Evolutionary conservation across 768 basidiomycete species (phyloP).

Genomic region (Vararia minispora): DNA sequence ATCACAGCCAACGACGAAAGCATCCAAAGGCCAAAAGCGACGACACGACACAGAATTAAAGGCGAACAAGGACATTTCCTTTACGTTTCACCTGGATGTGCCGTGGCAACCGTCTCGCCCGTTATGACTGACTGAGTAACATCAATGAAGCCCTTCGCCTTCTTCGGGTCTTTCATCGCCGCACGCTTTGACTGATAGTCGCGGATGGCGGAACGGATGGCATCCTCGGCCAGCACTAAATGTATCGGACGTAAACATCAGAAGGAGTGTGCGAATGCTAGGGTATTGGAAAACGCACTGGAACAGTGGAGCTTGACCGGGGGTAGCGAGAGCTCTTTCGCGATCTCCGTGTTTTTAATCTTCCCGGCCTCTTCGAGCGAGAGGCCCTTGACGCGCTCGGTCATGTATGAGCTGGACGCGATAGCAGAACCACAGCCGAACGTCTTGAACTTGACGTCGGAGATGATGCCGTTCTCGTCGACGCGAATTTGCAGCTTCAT

Average conservation of each 20-base stretch:
- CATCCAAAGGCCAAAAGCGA: not conserved
- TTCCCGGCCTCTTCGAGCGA: constrained; percentile 88
- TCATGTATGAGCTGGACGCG: constrained; percentile 97
- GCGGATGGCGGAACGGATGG: constrained; percentile 95
- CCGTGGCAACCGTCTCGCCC: constrained; percentile 42
- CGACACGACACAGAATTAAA: not conserved
- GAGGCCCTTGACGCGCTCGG: constrained; percentile 93
- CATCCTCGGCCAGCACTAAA: constrained; percentile 92
- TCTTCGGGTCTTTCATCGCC: constrained; percentile 35
- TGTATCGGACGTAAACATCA: constrained; percentile 12
- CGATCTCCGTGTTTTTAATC: constrained; percentile 99
- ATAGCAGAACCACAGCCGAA: constrained; percentile 99
- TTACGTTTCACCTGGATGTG: constrained; percentile 31
- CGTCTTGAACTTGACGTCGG: constrained; percentile 99
- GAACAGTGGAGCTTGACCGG: constrained; percentile 96
- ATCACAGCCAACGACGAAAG: too few relatives aligned
- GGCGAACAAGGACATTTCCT: constrained; percentile 5
- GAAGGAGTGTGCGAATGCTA: constrained; percentile 3
- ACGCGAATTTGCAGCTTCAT: constrained; percentile 99
- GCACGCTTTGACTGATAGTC: constrained; percentile 85
- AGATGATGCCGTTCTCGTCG: constrained; percentile 88
- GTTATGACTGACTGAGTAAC: constrained; percentile 47
- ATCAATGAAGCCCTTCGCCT: constrained; percentile 60
- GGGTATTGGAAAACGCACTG: constrained; percentile 47
- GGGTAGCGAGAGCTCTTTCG: constrained; percentile 89